phyloP scores from a whole-genome alignment of 1,284 basidiomycete species.

The Ganoderma resinaceum region DNA sequence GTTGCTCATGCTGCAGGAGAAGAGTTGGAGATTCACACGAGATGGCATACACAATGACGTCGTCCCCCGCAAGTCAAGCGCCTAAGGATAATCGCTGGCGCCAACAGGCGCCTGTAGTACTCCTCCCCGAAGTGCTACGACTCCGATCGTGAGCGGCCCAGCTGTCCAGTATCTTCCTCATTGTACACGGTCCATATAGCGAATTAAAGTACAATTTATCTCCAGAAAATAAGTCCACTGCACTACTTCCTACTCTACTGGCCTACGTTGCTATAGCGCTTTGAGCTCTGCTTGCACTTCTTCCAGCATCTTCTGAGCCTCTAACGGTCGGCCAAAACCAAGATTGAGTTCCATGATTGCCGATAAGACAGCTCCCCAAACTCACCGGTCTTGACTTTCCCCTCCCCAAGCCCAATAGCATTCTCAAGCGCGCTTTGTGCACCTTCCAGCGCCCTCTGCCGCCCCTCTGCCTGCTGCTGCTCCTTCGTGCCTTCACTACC shows the following conservation, averaged over 20 bases:
- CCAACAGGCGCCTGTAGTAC: not conserved
- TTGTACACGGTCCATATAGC: too few species aligned
- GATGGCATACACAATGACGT: not conserved
- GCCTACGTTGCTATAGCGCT: not conserved
- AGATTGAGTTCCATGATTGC: not conserved
- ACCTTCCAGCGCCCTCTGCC: not conserved
- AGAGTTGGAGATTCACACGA: not conserved
- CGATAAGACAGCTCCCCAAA: not conserved
- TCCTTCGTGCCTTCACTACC: not conserved
- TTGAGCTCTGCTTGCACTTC: not conserved
- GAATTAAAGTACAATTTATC: not conserved
- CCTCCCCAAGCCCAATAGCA: slow-evolving; percentile 7
- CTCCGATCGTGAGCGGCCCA: too few species aligned
- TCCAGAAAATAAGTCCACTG: too few species aligned
- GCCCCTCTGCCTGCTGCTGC: not conserved
- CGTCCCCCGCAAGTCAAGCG: not conserved
- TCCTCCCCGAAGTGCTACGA: too few species aligned
- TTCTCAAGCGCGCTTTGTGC: slow-evolving; percentile 5
- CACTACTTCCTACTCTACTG: not conserved
- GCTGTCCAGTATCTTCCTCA: too few species aligned
- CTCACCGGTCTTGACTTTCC: slow-evolving; percentile 15
- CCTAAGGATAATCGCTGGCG: not conserved
- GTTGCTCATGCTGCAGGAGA: not conserved
- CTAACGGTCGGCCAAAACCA: not conserved
- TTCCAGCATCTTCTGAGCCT: slow-evolving; percentile 15